Evolutionary conservation across 2,329 filamentous ascomycete species (phyloP).

Genomic region (Apiospora malaysiana): DNA sequence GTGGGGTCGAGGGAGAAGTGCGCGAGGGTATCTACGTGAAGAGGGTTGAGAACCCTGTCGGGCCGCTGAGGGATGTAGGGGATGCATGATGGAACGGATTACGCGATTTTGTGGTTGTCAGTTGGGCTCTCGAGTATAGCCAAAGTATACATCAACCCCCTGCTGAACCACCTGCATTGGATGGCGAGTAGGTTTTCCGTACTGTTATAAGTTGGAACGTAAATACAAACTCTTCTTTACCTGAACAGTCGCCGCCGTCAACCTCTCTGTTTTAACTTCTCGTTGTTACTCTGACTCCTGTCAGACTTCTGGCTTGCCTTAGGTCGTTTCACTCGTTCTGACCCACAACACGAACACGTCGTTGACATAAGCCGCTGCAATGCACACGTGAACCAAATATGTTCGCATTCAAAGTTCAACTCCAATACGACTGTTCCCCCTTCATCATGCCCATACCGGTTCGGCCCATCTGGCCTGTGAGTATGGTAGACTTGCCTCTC

Average conservation of each 20-base stretch:
- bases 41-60: not conserved
- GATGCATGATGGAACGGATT: not conserved
- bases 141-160: too few relatives aligned
- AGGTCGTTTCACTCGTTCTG: not conserved
- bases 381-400: not conserved
- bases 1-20: not conserved
- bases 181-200: too few relatives aligned
- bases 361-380: not conserved
- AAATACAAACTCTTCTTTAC: too few relatives aligned
- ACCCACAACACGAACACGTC: not conserved
- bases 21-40: not conserved
- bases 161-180: too few relatives aligned
- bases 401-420: not conserved
- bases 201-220: too few relatives aligned
- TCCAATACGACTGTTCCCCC: constrained; percentile 23
- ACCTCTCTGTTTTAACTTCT: too few relatives aligned
- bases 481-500: constrained; percentile 24
- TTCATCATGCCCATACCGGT: constrained; percentile 19
- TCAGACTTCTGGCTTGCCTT: not conserved
- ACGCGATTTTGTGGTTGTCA: too few relatives aligned
- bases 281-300: not conserved
- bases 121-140: too few relatives aligned
- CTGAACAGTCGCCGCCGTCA: too few relatives aligned
- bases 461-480: constrained; percentile 25
- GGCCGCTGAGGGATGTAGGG: not conserved